Conservation (phyloP, 768 basidiomycete genomes). For the Kwoniella sp. region DNA sequence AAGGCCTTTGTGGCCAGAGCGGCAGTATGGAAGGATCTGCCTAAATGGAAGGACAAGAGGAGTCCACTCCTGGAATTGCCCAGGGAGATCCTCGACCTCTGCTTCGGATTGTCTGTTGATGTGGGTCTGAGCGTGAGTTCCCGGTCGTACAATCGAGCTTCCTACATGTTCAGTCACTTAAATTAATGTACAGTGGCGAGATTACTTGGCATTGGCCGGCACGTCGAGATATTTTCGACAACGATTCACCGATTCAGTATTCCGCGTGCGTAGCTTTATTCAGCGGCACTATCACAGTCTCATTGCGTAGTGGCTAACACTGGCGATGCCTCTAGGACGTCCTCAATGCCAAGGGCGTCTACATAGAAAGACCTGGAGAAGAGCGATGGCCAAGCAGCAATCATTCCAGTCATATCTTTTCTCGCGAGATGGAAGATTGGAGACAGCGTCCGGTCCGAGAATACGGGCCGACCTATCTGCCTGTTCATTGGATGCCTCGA, state of each 20-base stretch:
- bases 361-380: too few relatives aligned
- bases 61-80: constrained; percentile 20
- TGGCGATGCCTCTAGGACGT: too few relatives aligned
- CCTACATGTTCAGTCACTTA: neutral
- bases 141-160: too few relatives aligned
- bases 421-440: too few relatives aligned
- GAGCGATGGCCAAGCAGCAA: neutral
- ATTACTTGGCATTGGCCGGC: constrained; percentile 31
- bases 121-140: constrained; percentile 6
- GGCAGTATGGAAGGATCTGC: constrained; percentile 19
- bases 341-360: too few relatives aligned
- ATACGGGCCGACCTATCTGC: neutral
- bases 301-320: too few relatives aligned
- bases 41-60: constrained; percentile 14
- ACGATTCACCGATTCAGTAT: constrained; percentile 17
- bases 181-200: constrained; percentile 10
- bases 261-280: constrained; percentile 29
- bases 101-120: constrained; percentile 8
- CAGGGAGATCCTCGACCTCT: constrained; percentile 16
- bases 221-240: constrained; percentile 19
- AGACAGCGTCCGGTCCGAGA: neutral
- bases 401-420: constrained; percentile 1
- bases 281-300: too few relatives aligned
- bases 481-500: constrained; percentile 13
- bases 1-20: constrained; percentile 2